A percentile compares a stretch with the other conserved stretches of the same genome.
These are phyloP conservation scores for Pythium brachiatum DNA, from an alignment of 352 stramenopile genomes.

Conservation along the genomic window DNA sequence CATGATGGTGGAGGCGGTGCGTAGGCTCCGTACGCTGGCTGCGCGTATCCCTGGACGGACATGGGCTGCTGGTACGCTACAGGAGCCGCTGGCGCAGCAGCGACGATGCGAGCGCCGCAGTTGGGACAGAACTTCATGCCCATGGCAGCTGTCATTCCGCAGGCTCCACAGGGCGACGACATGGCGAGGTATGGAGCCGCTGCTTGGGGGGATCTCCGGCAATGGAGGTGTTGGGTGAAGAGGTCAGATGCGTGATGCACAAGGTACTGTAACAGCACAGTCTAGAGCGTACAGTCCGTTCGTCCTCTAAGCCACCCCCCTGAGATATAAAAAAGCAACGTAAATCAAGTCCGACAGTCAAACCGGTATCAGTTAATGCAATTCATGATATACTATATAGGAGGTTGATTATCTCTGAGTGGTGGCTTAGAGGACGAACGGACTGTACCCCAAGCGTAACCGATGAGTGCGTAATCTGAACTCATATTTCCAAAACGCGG, in stretches of 20 bases:
- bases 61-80: conserved; percentile 4
- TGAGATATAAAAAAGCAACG: no score
- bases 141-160: conserved; percentile 24
- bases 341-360: no score
- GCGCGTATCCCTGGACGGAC: not conserved
- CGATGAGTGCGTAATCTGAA: not conserved
- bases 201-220: no score
- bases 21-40: conserved; percentile 1
- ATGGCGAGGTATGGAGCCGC: conserved; percentile 8
- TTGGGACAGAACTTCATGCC: conserved; percentile 53
- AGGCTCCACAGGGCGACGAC: conserved; percentile 42
- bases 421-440: conserved; percentile 13
- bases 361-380: no score
- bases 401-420: no score
- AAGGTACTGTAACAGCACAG: no score
- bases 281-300: no score
- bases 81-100: conserved; percentile 5
- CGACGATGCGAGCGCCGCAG: conserved; percentile 38
- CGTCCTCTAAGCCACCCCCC: no score
- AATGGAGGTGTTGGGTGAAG: no score
- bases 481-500: conserved; percentile 12
- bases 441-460: not conserved
- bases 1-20: conserved; percentile 1
- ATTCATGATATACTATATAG: no score
- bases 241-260: not conserved